These are phyloP conservation scores for Saussurea involucrata DNA, from an alignment of 129 eudicot genomes.

Conservation along the genomic window DNA sequence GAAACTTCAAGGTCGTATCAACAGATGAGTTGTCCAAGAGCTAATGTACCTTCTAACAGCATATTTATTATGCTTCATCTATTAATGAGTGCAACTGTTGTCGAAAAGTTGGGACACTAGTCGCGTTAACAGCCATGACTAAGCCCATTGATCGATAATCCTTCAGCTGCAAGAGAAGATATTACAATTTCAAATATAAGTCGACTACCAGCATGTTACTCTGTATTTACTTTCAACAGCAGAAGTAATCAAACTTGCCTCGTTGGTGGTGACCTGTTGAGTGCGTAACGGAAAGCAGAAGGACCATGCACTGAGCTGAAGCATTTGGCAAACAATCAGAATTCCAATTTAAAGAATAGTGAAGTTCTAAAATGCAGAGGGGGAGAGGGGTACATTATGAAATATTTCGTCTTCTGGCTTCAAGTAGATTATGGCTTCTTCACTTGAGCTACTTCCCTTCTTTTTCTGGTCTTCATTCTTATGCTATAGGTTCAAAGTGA, in stretches of 20 bases:
- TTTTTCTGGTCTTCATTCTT: conserved; percentile 44
- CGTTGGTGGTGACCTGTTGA: conserved; percentile 60
- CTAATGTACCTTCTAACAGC: background rate
- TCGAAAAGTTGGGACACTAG: conserved; percentile 13
- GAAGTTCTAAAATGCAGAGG: background rate
- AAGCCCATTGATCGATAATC: conserved; percentile 34
- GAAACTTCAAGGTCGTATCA: background rate
- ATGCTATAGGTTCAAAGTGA: conserved; percentile 33
- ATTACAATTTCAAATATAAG: background rate
- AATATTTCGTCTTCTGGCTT: conserved; percentile 87
- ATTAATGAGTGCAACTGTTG: conserved; percentile 33
- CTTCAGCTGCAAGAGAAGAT: conserved; percentile 26
- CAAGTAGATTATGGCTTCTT: conserved; percentile 57
- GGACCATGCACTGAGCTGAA: conserved; percentile 85
- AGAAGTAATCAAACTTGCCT: conserved; percentile 42
- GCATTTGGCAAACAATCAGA: conserved; percentile 18
- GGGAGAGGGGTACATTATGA: conserved; percentile 44
- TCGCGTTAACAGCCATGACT: conserved; percentile 38
- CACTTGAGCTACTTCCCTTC: conserved; percentile 38
- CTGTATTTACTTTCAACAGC: background rate
- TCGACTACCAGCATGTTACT: background rate
- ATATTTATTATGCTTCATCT: conserved; percentile 19
- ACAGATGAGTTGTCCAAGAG: background rate
- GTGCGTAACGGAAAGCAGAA: conserved; percentile 56
- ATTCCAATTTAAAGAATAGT: background rate